A percentile compares a stretch with the other conserved stretches of the same genome.
Evolutionary conservation across 805 yeast genomes (phyloP).

Genomic region (Kodamaea lidongshanica): DNA sequence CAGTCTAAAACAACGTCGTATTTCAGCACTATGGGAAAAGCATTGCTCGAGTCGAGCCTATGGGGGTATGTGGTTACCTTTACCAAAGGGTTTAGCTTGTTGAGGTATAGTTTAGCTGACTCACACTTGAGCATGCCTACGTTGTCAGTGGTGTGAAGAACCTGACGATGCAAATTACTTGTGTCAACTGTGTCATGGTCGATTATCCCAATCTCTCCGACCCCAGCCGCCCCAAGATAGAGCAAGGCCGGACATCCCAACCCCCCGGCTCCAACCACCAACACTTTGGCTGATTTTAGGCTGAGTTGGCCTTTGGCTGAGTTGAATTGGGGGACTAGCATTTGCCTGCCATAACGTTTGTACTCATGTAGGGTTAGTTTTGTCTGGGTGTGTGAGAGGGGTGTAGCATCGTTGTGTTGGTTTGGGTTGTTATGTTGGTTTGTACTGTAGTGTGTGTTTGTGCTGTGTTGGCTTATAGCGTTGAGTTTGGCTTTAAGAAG

Average conservation of each 20-base stretch:
- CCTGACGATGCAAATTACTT: conserved; percentile 86
- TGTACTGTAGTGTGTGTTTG: neutral
- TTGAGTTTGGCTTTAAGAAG: conserved; percentile 5
- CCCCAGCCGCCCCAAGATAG: conserved; percentile 82
- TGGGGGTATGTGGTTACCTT: conserved; percentile 45
- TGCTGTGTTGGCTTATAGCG: neutral
- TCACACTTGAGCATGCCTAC: conserved; percentile 73
- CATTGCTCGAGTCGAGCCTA: conserved; percentile 50
- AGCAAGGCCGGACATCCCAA: conserved; percentile 87
- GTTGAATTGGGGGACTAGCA: conserved; percentile 83
- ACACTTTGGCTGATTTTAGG: conserved; percentile 51
- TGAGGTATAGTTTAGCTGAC: conserved; percentile 59
- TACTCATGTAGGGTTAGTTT: conserved; percentile 52
- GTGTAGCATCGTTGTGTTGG: neutral
- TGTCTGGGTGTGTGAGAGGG: neutral
- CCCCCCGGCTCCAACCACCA: conserved; percentile 96
- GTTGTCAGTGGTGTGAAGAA: conserved; percentile 60
- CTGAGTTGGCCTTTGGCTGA: conserved; percentile 44
- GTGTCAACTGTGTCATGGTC: conserved; percentile 81
- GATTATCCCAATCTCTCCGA: conserved; percentile 78
- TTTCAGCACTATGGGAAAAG: conserved; percentile 50
- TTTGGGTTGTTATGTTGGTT: no score
- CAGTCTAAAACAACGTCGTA: conserved; percentile 87
- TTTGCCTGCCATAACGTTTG: conserved; percentile 84
- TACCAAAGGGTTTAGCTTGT: conserved; percentile 63